phyloP scores from a whole-genome alignment of 371 early-diverging fungal species.

The Capniomyces stellatus region DNA sequence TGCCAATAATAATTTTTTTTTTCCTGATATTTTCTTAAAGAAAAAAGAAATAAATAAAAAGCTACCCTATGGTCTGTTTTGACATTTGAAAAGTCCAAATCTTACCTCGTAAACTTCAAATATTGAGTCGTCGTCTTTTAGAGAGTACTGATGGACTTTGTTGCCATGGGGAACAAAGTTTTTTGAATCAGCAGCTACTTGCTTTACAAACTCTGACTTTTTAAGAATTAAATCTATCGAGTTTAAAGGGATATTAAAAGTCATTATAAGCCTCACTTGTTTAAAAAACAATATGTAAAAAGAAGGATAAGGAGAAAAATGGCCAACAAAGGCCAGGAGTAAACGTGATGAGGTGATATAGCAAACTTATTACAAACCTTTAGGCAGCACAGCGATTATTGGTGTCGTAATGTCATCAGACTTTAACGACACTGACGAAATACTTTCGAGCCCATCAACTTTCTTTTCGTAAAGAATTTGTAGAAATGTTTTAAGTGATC shows the following conservation, averaged over 20 bases:
- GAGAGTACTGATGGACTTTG: conserved; percentile 39
- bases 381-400: conserved; percentile 7
- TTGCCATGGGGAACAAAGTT: conserved; percentile 23
- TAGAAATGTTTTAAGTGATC: conserved; percentile 53
- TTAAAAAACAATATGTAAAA: background rate
- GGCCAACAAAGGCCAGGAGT: background rate
- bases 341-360: background rate
- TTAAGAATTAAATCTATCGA: conserved; percentile 34
- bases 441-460: conserved; percentile 17
- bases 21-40: no score
- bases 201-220: conserved; percentile 36
- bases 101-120: conserved; percentile 62
- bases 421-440: conserved; percentile 7
- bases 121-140: conserved; percentile 23
- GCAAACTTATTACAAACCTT: conserved; percentile 1
- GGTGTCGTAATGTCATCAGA: conserved; percentile 22
- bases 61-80: no score
- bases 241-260: no score
- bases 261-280: background rate
- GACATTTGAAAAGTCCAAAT: no score
- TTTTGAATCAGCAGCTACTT: conserved; percentile 35
- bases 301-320: background rate
- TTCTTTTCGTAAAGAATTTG: conserved; percentile 31
- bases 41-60: no score
- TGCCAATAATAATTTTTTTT: no score